phyloP scores from a whole-genome alignment of 192 early-diverging fungal genomes.

The Backusella macrospora region DNA sequence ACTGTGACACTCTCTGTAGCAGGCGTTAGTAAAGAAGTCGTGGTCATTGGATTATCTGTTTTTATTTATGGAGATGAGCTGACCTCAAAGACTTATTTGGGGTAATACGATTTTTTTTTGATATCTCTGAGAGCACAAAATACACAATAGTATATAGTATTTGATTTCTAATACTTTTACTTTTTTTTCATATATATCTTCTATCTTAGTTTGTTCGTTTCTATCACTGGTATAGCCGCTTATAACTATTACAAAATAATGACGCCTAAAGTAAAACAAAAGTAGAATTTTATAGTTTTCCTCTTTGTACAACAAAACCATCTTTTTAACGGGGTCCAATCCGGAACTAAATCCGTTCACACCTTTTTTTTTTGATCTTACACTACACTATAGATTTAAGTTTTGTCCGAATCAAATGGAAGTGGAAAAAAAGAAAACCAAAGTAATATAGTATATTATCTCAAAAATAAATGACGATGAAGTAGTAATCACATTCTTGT shows the following conservation, averaged over 20 bases:
- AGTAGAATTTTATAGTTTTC: background rate
- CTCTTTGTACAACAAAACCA: constrained; percentile 10
- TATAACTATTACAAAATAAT: constrained; percentile 41
- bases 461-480: constrained; percentile 14
- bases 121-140: background rate
- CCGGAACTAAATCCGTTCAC: constrained; percentile 4
- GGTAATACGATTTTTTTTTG: constrained; percentile 46
- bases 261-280: background rate
- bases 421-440: too few species aligned
- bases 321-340: background rate
- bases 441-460: too few species aligned
- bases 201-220: constrained; percentile 15
- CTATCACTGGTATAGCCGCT: constrained; percentile 54
- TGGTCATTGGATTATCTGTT: constrained; percentile 68
- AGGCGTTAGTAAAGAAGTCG: constrained; percentile 75
- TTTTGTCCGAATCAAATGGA: constrained; percentile 10
- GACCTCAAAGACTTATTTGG: constrained; percentile 63
- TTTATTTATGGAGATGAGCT: constrained; percentile 74
- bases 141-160: background rate
- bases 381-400: background rate
- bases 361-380: constrained; percentile 1
- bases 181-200: background rate
- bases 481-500: constrained; percentile 17
- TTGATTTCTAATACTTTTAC: background rate
- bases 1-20: constrained; percentile 79